Conservation (phyloP, 2,329 filamentous ascomycete species). For the Mycosphaerelloides madeirae region DNA sequence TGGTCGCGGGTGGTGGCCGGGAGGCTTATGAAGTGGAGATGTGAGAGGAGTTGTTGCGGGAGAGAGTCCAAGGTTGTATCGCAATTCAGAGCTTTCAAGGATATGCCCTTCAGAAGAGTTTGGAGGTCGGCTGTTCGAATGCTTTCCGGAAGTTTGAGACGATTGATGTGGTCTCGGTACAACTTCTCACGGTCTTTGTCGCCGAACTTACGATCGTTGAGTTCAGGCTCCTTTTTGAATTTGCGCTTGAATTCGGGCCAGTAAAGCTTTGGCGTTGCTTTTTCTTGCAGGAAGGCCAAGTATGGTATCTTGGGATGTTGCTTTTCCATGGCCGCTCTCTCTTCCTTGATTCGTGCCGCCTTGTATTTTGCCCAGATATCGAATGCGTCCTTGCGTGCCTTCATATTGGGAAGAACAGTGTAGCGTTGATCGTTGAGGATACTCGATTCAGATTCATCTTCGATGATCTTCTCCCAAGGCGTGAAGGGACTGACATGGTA, state of each 20-base stretch:
- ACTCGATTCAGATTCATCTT: slow-evolving; percentile 58
- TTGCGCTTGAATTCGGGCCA: slow-evolving; percentile 97
- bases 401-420: slow-evolving; percentile 75
- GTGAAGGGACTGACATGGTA: slow-evolving; percentile 78
- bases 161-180: slow-evolving; percentile 68
- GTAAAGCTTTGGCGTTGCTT: slow-evolving; percentile 86
- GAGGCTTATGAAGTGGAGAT: slow-evolving; percentile 66
- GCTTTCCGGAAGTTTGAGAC: slow-evolving; percentile 60
- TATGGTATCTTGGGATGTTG: slow-evolving; percentile 80
- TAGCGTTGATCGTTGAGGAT: slow-evolving; percentile 85
- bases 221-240: slow-evolving; percentile 71
- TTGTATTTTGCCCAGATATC: slow-evolving; percentile 76
- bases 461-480: slow-evolving; percentile 84
- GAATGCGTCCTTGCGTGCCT: slow-evolving; percentile 74
- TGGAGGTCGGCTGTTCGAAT: slow-evolving; percentile 67
- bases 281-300: slow-evolving; percentile 70
- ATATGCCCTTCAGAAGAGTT: slow-evolving; percentile 58
- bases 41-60: slow-evolving; percentile 58
- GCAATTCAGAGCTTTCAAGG: slow-evolving; percentile 56
- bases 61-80: slow-evolving; percentile 54
- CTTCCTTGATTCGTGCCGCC: slow-evolving; percentile 67
- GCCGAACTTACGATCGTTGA: slow-evolving; percentile 62
- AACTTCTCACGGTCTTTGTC: slow-evolving; percentile 72
- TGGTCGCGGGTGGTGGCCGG: slow-evolving; percentile 57
- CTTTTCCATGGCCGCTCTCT: slow-evolving; percentile 70